Evolutionary conservation across 1,139 yeast genomes (phyloP), one percentile per base, ranked within the genome.

Genomic region (Arxiozyma bovina): DNA sequence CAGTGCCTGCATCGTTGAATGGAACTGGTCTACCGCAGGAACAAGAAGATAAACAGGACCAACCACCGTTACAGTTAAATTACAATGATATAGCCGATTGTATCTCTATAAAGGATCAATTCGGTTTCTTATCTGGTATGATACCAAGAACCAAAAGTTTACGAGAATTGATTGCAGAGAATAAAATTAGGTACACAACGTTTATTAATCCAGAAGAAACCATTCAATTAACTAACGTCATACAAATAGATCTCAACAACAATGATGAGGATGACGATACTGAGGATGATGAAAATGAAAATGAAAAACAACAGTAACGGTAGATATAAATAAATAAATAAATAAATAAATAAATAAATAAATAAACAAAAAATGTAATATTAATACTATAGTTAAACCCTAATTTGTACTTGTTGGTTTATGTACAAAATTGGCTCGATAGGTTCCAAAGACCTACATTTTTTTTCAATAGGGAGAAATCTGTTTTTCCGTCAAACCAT

Each of bases 21-120:
- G 30, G 8, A 7, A 18, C 12, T 42, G 46, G 18, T 25, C 7
- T 15, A 25, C 5, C 23, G 8, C 48, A 1, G 48, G 30, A 40
- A n/a, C 23, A 17, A 25, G 20, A 18, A 38, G 27, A 23, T 21
- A 21, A n/a, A 17, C 23, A 44, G 8, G 20, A 15, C 15, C 38
- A 40, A 20, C 27, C 4, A 2, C 12, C 18, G 8, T 15, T 50
- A 25, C 38, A 53, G 18, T 57, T 67, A 25, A 57, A 57, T 2
- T 91, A 91, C 69, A 79, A 80, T 53, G 96, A 91, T 68, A 78
- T 89, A 64, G 82, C 95, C 44, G 75, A 77, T 42, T 91, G 89
- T 1, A 93, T 88, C 1, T 68, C 79, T 17, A 75, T 77, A 53
- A 81, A 79, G 58, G 95, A 87, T 54, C 79, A 86, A 43, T 77